These are phyloP conservation scores for Parafenestella ontariensis DNA, from an alignment of 2,329 filamentous ascomycete species.

Conservation along the genomic window DNA sequence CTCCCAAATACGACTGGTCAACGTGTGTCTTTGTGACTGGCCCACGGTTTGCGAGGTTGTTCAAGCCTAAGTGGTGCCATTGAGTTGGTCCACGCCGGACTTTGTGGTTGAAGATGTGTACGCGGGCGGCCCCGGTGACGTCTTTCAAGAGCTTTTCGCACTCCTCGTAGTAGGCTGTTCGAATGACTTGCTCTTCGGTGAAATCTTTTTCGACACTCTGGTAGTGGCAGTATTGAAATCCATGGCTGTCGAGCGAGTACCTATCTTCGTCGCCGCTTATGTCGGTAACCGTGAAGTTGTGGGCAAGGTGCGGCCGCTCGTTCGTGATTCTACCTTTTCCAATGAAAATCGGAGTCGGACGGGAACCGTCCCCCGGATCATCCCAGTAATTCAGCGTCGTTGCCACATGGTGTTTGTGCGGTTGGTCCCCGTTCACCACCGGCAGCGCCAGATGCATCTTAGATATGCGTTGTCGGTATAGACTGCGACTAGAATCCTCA, in stretches of 20 bases:
- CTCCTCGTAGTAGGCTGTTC: slow-evolving; percentile 26
- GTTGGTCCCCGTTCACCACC: not conserved
- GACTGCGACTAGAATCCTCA: not conserved
- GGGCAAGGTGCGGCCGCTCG: slow-evolving; percentile 26
- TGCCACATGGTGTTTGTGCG: slow-evolving; percentile 22
- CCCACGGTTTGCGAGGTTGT: slow-evolving; percentile 43
- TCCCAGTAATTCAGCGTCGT: slow-evolving; percentile 34
- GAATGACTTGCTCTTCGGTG: slow-evolving; percentile 21
- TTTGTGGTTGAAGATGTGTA: slow-evolving; percentile 69
- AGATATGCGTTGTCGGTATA: not conserved
- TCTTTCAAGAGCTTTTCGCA: slow-evolving; percentile 37
- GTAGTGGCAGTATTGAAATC: slow-evolving; percentile 30
- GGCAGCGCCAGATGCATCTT: not conserved
- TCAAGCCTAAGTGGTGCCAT: slow-evolving; percentile 38
- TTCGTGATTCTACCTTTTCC: slow-evolving; percentile 33
- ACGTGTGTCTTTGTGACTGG: slow-evolving; percentile 62
- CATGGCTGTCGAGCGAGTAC: slow-evolving; percentile 27
- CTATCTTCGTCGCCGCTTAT: slow-evolving; percentile 26
- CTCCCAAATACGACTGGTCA: slow-evolving; percentile 47
- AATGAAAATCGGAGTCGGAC: slow-evolving; percentile 30
- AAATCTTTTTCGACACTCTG: slow-evolving; percentile 27
- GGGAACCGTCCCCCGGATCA: slow-evolving; percentile 30
- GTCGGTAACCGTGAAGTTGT: slow-evolving; percentile 28
- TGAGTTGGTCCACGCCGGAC: slow-evolving; percentile 54
- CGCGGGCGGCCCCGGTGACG: slow-evolving; percentile 62